phyloP scores from a whole-genome alignment of 352 stramenopile genomes.

The Plasmopara muralis region DNA sequence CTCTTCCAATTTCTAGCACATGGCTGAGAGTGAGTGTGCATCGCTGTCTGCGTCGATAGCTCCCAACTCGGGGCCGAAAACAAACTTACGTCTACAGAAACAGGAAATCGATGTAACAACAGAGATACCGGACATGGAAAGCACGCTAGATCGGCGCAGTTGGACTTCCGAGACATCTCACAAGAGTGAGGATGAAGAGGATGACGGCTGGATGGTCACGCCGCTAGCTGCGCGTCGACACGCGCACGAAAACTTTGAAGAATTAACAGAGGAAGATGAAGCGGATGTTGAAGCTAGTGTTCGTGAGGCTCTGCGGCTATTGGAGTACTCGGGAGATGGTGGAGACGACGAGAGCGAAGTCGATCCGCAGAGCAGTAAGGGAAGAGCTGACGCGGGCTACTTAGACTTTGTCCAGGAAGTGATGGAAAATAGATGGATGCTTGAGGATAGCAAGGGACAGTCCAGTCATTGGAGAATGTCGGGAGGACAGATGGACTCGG shows the following conservation, averaged over 20 bases:
- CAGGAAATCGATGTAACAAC: not conserved
- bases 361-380: slow-evolving; percentile 6
- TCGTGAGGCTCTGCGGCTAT: slow-evolving; percentile 37
- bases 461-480: slow-evolving; percentile 6
- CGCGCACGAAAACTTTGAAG: slow-evolving; percentile 2
- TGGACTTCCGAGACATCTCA: slow-evolving; percentile 13
- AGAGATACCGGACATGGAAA: slow-evolving; percentile 2
- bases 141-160: slow-evolving; percentile 6
- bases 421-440: slow-evolving; percentile 32
- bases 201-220: slow-evolving; percentile 33
- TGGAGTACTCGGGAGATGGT: slow-evolving; percentile 30
- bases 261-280: slow-evolving; percentile 20
- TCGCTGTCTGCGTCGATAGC: slow-evolving; percentile 13
- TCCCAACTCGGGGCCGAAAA: slow-evolving; percentile 5
- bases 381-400: slow-evolving; percentile 13
- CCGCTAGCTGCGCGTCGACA: slow-evolving; percentile 11
- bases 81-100: not conserved
- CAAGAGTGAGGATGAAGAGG: slow-evolving; percentile 27
- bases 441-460: slow-evolving; percentile 13
- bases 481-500: slow-evolving; percentile 3
- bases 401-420: slow-evolving; percentile 51
- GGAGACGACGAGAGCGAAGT: slow-evolving; percentile 20
- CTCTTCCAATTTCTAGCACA: slow-evolving; percentile 5
- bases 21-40: slow-evolving; percentile 3
- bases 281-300: slow-evolving; percentile 49